These are phyloP conservation scores for Xylariaceae sp. DNA, from an alignment of 2,329 filamentous ascomycete genomes.

Conservation along the genomic window DNA sequence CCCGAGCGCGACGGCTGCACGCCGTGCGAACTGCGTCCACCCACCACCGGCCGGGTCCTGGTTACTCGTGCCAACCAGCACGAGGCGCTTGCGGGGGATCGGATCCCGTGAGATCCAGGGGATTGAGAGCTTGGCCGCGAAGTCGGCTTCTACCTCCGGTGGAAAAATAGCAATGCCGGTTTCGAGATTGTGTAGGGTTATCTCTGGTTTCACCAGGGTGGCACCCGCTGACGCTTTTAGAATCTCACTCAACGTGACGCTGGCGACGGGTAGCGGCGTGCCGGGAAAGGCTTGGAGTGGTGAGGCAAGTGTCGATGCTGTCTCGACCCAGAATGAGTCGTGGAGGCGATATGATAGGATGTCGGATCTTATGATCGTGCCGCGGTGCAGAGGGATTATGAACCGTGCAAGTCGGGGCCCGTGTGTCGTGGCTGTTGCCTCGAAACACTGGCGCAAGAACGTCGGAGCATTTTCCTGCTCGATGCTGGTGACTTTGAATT, in stretches of 20 bases:
- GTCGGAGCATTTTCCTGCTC: not conserved
- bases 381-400: slow-evolving; percentile 21
- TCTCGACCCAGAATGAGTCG: slow-evolving; percentile 20
- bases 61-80: slow-evolving; percentile 26
- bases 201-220: slow-evolving; percentile 15
- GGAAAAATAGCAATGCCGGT: not conserved
- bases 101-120: slow-evolving; percentile 19
- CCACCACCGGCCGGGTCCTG: slow-evolving; percentile 25
- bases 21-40: slow-evolving; percentile 24
- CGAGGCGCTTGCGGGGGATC: slow-evolving; percentile 21
- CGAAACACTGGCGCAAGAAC: slow-evolving; percentile 23
- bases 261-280: slow-evolving; percentile 6
- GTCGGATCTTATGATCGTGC: slow-evolving; percentile 24
- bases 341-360: slow-evolving; percentile 25
- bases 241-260: slow-evolving; percentile 17
- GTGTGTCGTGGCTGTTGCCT: slow-evolving; percentile 4
- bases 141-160: slow-evolving; percentile 21
- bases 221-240: slow-evolving; percentile 24
- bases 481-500: not conserved
- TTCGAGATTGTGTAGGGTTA: not conserved
- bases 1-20: slow-evolving; percentile 23
- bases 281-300: slow-evolving; percentile 22
- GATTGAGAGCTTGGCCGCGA: slow-evolving; percentile 22
- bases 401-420: slow-evolving; percentile 17
- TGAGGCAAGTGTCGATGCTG: slow-evolving; percentile 19